Evolutionary conservation across 805 yeast genomes (phyloP).

Genomic region (Monosporozyma solicola): DNA sequence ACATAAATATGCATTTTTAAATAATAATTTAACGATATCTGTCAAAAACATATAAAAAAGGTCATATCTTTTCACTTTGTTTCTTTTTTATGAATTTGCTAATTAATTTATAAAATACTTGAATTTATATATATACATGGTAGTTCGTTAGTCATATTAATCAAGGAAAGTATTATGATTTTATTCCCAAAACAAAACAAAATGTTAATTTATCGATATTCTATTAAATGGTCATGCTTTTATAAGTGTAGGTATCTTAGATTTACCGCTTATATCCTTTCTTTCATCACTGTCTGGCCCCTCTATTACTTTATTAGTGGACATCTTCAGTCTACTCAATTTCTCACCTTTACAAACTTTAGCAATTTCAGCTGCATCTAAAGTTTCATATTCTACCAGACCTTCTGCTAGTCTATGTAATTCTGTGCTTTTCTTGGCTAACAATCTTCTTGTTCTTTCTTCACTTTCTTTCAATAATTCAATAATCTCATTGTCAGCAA

Average conservation of each 20-base stretch:
- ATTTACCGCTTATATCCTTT: slow-evolving; percentile 30
- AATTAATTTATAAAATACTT: neutral
- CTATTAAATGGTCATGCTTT: slow-evolving; percentile 14
- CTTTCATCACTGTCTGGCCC: slow-evolving; percentile 40
- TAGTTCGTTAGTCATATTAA: slow-evolving; percentile 2
- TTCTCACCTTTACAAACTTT: slow-evolving; percentile 73
- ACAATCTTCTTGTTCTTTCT: slow-evolving; percentile 62
- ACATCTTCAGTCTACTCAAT: slow-evolving; percentile 55
- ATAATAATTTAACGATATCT: neutral
- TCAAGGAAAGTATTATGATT: neutral
- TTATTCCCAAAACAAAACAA: neutral
- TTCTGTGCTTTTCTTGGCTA: slow-evolving; percentile 55
- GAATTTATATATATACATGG: slow-evolving; percentile 6
- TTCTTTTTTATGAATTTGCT: neutral
- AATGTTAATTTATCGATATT: neutral
- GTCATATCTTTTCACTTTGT: too few species aligned
- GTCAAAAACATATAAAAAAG: too few species aligned
- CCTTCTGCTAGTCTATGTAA: slow-evolving; percentile 87
- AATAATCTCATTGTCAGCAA: slow-evolving; percentile 90
- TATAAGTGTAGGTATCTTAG: slow-evolving; percentile 25
- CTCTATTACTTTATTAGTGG: slow-evolving; percentile 69
- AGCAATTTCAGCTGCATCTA: slow-evolving; percentile 85
- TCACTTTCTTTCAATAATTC: slow-evolving; percentile 67
- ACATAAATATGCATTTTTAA: neutral
- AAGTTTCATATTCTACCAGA: slow-evolving; percentile 87